phyloP scores from a whole-genome alignment of 768 basidiomycete genomes.

The Tylopilus subfusipes region DNA sequence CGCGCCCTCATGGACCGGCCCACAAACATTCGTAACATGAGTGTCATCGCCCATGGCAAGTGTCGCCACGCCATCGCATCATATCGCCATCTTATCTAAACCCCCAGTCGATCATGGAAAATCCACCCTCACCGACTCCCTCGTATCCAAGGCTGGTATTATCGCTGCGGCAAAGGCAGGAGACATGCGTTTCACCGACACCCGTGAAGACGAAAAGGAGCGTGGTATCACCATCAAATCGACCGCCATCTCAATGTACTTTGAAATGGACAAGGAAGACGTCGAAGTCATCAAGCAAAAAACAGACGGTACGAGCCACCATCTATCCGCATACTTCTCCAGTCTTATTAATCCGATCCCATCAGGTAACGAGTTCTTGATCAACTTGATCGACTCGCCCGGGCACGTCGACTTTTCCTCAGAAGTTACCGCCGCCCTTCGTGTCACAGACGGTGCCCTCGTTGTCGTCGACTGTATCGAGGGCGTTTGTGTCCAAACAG shows the following conservation, averaged over 20 bases:
- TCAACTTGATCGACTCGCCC: conserved; percentile 99
- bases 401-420: conserved; percentile 99
- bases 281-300: conserved; percentile 85
- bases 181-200: conserved; percentile 96
- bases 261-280: conserved; percentile 91
- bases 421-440: conserved; percentile 98
- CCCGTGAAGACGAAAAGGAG: conserved; percentile 97
- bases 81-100: conserved; percentile 19
- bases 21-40: conserved; percentile 94
- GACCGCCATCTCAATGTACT: conserved; percentile 99
- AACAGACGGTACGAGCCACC: conserved; percentile 64
- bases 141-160: conserved; percentile 99
- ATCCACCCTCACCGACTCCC: conserved; percentile 97
- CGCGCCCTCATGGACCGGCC: conserved; percentile 84
- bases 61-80: conserved; percentile 14
- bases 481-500: conserved; percentile 99
- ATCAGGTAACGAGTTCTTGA: conserved; percentile 91
- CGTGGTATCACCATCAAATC: conserved; percentile 99
- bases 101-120: conserved; percentile 96
- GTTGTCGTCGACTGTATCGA: conserved; percentile 99
- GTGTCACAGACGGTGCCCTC: conserved; percentile 99
- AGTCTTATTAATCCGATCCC: conserved; percentile 3
- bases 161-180: conserved; percentile 94
- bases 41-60: conserved; percentile 88
- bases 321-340: not conserved